phyloP scores from a whole-genome alignment of 1,139 yeast genomes.

The Pichia sp. region DNA sequence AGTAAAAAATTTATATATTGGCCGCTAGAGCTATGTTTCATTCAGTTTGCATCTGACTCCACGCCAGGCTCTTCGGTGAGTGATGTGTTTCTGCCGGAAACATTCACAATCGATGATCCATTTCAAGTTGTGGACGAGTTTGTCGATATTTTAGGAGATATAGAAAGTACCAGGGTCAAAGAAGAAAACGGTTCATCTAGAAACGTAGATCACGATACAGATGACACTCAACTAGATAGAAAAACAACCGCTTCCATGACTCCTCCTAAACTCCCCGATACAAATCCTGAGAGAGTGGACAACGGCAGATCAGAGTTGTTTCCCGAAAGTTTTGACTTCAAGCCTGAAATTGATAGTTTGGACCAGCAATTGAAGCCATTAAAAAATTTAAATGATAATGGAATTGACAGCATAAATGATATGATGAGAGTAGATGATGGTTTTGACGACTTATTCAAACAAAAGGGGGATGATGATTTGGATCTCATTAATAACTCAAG shows the following conservation, averaged over 20 bases:
- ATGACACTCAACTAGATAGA: not conserved
- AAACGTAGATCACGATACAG: conserved; percentile 6
- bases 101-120: conserved; percentile 27
- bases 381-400: conserved; percentile 2
- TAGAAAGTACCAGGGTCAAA: conserved; percentile 19
- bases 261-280: not conserved
- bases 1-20: conserved; percentile 60
- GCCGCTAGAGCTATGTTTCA: conserved; percentile 65
- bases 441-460: conserved; percentile 15
- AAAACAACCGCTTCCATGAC: not conserved
- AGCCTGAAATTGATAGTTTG: conserved; percentile 15
- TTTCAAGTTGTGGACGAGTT: conserved; percentile 29
- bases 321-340: conserved; percentile 16
- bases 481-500: not conserved
- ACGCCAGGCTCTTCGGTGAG: conserved; percentile 6
- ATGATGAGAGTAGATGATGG: conserved; percentile 9
- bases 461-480: conserved; percentile 1
- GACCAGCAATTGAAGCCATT: conserved; percentile 15
- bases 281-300: not conserved
- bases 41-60: conserved; percentile 42
- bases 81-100: conserved; percentile 2
- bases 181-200: conserved; percentile 20
- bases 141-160: conserved; percentile 22
- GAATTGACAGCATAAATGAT: conserved; percentile 11
- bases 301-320: conserved; percentile 15